Percentiles rank a stretch among this genome's conserved stretches.
Evolutionary conservation across 768 basidiomycete species (phyloP).

Genomic region (Lentinus tigrinus): DNA sequence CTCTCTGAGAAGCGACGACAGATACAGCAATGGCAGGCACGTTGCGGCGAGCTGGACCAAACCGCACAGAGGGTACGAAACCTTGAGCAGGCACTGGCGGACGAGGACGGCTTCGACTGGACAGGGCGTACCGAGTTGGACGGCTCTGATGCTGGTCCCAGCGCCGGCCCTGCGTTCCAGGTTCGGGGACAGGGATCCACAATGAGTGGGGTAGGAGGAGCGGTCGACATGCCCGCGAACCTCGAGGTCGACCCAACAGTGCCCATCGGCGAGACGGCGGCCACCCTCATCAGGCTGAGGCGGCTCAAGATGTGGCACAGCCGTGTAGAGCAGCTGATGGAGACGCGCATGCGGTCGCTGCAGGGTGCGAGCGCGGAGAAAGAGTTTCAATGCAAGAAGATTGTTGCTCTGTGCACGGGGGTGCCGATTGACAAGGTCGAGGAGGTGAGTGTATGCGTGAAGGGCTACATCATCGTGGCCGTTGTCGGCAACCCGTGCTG

Average conservation of each 20-base stretch:
- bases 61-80: constrained; percentile 80
- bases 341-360: constrained; percentile 63
- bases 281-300: constrained; percentile 67
- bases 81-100: constrained; percentile 71
- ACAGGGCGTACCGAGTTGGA: constrained; percentile 65
- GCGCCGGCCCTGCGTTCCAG: constrained; percentile 65
- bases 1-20: constrained; percentile 89
- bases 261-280: constrained; percentile 56
- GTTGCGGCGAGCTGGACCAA: constrained; percentile 78
- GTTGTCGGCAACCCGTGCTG: not conserved
- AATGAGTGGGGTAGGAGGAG: constrained; percentile 61
- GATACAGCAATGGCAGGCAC: constrained; percentile 71
- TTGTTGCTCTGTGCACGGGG: constrained; percentile 86
- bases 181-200: constrained; percentile 68
- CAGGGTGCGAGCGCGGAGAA: constrained; percentile 84
- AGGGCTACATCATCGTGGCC: not conserved
- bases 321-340: constrained; percentile 73
- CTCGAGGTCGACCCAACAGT: constrained; percentile 74
- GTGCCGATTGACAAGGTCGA: constrained; percentile 88
- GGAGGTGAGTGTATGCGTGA: constrained; percentile 54
- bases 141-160: constrained; percentile 35
- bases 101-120: constrained; percentile 88
- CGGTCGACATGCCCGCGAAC: constrained; percentile 60
- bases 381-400: constrained; percentile 88
- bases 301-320: constrained; percentile 83